Conservation (phyloP, 176 grass and related monocot species). For the Pontederia crassipes region DNA sequence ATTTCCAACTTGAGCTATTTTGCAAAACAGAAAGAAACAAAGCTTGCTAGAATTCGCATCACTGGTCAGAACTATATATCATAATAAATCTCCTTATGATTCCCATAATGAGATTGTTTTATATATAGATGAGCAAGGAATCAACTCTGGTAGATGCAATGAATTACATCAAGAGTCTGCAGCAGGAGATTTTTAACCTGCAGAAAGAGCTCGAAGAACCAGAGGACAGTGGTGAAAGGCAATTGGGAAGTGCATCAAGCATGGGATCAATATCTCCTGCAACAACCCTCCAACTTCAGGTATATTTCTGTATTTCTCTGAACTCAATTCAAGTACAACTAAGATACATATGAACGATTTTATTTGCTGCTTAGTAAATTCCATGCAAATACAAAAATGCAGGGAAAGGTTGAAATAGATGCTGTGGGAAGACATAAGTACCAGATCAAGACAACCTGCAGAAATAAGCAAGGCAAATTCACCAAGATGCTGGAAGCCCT, state of each 20-base stretch:
- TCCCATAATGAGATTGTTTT: neutral
- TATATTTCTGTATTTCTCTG: constrained; percentile 2
- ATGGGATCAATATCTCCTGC: constrained; percentile 23
- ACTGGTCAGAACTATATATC: no score
- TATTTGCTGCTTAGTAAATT: neutral
- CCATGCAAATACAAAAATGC: neutral
- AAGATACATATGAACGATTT: neutral
- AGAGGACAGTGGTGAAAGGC: constrained; percentile 36
- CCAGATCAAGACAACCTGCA: constrained; percentile 49
- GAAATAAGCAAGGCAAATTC: constrained; percentile 40
- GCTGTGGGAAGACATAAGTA: constrained; percentile 43
- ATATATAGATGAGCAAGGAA: constrained; percentile 83
- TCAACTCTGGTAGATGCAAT: constrained; percentile 71
- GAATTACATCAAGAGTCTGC: constrained; percentile 66
- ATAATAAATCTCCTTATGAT: neutral
- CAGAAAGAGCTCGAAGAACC: constrained; percentile 48
- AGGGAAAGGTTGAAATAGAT: constrained; percentile 50
- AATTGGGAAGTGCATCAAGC: constrained; percentile 27
- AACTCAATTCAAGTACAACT: neutral
- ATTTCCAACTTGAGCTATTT: no score
- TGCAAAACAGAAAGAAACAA: no score
- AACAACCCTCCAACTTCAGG: constrained; percentile 46
- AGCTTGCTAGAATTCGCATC: no score
- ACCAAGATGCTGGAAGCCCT: constrained; percentile 60
- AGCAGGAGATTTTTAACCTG: constrained; percentile 65